phyloP scores from a whole-genome alignment of 768 basidiomycete genomes.

The Tricholoma terreum region DNA sequence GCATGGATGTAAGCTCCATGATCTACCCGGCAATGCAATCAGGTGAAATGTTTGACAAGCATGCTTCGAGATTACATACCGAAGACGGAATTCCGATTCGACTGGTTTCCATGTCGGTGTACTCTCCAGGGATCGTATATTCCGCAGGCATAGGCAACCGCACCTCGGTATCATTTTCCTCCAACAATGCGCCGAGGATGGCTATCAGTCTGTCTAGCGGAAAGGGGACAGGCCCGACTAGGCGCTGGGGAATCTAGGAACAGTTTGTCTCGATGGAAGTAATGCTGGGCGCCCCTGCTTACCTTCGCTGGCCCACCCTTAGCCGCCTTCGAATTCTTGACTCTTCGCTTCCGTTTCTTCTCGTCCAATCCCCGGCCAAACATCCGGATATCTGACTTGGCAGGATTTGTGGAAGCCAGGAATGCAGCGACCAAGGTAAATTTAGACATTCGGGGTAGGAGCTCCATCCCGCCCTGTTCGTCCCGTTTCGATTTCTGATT shows the following conservation, averaged over 20 bases:
- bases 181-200: slow-evolving; percentile 72
- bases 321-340: slow-evolving; percentile 26
- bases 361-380: slow-evolving; percentile 75
- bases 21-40: slow-evolving; percentile 42
- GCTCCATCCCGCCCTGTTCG: slow-evolving; percentile 22
- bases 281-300: slow-evolving; percentile 27
- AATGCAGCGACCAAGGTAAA: slow-evolving; percentile 77
- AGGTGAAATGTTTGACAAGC: slow-evolving; percentile 1
- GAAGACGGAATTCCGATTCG: slow-evolving; percentile 56
- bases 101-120: slow-evolving; percentile 70
- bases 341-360: slow-evolving; percentile 52
- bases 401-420: slow-evolving; percentile 82
- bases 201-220: slow-evolving; percentile 78
- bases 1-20: slow-evolving; percentile 59
- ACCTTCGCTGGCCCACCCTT: slow-evolving; percentile 37
- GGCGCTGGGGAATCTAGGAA: slow-evolving; percentile 65
- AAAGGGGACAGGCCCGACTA: slow-evolving; percentile 76
- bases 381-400: slow-evolving; percentile 76
- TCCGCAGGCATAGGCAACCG: slow-evolving; percentile 40
- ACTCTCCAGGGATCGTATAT: slow-evolving; percentile 60
- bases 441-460: slow-evolving; percentile 65
- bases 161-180: slow-evolving; percentile 63
- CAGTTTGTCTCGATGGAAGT: not conserved
- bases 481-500: not conserved
- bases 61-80: slow-evolving; percentile 38